Conservation (phyloP, 148 eudicot genomes). For the Polygonum maritimum region DNA sequence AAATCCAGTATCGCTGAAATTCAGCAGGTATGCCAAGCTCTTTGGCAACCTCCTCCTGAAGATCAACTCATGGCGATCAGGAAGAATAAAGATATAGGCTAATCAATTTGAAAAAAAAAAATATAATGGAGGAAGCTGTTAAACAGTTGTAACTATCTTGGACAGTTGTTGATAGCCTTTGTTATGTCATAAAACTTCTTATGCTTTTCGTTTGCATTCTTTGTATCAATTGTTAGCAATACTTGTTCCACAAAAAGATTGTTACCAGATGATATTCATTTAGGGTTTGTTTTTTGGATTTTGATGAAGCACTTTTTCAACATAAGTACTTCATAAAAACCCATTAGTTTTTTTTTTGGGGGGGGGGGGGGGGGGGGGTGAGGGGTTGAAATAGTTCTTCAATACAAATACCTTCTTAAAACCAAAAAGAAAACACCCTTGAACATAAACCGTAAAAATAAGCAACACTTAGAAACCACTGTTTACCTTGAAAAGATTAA, state of each 20-base stretch:
- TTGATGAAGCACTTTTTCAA: too few species aligned
- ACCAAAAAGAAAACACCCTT: too few species aligned
- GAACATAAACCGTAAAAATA: neutral
- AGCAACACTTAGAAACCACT: neutral
- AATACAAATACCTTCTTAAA: too few species aligned
- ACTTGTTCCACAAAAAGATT: neutral
- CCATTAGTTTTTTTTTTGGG: too few species aligned
- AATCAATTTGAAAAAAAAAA: neutral
- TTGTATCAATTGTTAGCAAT: neutral
- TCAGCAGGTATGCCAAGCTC: conserved; percentile 73
- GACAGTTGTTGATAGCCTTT: neutral
- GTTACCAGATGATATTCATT: neutral
- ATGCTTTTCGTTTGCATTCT: neutral
- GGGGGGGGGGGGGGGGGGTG: too few species aligned
- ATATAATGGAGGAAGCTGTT: neutral
- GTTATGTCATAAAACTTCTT: neutral
- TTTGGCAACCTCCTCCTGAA: conserved; percentile 85
- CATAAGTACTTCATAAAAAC: too few species aligned
- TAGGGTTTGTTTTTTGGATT: too few species aligned
- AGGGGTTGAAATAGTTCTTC: too few species aligned
- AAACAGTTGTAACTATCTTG: neutral
- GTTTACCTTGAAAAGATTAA: conserved; percentile 73
- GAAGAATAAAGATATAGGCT: neutral
- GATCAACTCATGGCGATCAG: neutral
- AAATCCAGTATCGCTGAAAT: conserved; percentile 73